These are phyloP conservation scores for Colletotrichum camelliae DNA, from an alignment of 2,329 filamentous ascomycete species.

Conservation along the genomic window DNA sequence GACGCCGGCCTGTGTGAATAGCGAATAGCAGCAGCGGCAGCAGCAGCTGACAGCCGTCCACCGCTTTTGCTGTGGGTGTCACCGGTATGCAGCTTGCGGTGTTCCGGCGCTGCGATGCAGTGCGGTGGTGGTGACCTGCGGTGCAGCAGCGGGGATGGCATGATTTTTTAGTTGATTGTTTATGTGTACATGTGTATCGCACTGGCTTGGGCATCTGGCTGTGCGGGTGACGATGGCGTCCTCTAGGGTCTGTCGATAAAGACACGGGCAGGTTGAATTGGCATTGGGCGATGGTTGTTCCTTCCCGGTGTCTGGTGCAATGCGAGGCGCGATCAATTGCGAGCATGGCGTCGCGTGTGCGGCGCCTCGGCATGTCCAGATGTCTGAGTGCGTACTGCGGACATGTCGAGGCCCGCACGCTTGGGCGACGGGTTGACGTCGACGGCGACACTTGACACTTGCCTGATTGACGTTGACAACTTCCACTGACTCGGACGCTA, in stretches of 20 bases:
- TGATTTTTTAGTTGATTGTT: not conserved
- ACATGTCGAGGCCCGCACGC: not conserved
- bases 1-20: not conserved
- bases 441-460: not conserved
- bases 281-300: not conserved
- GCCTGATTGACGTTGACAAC: not conserved
- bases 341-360: not conserved
- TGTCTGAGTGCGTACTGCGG: not conserved
- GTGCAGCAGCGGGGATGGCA: slow-evolving; percentile 16
- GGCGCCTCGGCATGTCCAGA: not conserved
- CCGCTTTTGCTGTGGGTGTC: not conserved
- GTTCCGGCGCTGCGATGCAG: not conserved
- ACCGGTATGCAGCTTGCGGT: slow-evolving; percentile 8
- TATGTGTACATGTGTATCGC: not conserved
- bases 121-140: not conserved
- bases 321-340: not conserved
- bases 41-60: not conserved
- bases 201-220: not conserved
- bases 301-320: not conserved
- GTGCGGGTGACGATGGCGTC: not conserved
- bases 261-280: not conserved
- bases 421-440: not conserved
- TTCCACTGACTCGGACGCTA: not conserved
- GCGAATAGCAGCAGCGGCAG: not conserved
- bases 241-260: not conserved